Percentiles rank a stretch among this genome's conserved stretches.
Evolutionary conservation across 2,329 filamentous ascomycete species (phyloP).

Genomic region (Tympanopsis confertula): DNA sequence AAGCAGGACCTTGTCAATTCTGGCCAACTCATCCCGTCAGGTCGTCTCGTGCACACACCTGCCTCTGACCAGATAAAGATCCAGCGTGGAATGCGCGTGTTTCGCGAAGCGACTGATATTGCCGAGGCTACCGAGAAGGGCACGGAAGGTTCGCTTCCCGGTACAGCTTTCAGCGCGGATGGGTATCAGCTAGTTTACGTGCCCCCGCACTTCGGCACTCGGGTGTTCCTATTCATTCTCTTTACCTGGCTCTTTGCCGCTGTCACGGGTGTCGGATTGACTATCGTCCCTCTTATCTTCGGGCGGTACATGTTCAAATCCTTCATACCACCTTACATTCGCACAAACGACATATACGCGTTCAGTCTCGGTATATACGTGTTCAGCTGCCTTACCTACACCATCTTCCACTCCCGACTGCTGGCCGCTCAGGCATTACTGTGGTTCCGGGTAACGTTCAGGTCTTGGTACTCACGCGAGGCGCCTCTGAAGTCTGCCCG

Average conservation of each 20-base stretch:
- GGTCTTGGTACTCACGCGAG: slow-evolving; percentile 15
- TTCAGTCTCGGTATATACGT: slow-evolving; percentile 84
- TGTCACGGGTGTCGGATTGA: slow-evolving; percentile 71
- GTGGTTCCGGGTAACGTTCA: slow-evolving; percentile 13
- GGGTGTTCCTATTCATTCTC: slow-evolving; percentile 76
- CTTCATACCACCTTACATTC: slow-evolving; percentile 59
- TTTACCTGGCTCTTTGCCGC: slow-evolving; percentile 91
- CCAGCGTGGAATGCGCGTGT: slow-evolving; percentile 70
- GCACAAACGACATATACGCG: slow-evolving; percentile 90
- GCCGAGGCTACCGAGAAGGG: slow-evolving; percentile 57
- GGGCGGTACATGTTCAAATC: slow-evolving; percentile 68
- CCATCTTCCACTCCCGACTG: slow-evolving; percentile 35
- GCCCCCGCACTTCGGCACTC: slow-evolving; percentile 72
- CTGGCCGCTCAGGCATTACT: slow-evolving; percentile 19
- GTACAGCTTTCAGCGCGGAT: slow-evolving; percentile 38
- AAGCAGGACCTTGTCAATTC: slow-evolving; percentile 34
- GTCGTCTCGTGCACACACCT: slow-evolving; percentile 80
- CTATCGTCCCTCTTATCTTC: slow-evolving; percentile 75
- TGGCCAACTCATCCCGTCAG: slow-evolving; percentile 50
- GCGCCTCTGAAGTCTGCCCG: slow-evolving; percentile 7
- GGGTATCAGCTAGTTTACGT: slow-evolving; percentile 67
- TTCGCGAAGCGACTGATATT: slow-evolving; percentile 61
- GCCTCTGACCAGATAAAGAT: slow-evolving; percentile 92
- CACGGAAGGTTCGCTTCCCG: slow-evolving; percentile 34
- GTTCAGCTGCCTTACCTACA: slow-evolving; percentile 58